Conservation (phyloP, 2,329 filamentous ascomycete genomes). For the Pezicula neosporulosa region DNA sequence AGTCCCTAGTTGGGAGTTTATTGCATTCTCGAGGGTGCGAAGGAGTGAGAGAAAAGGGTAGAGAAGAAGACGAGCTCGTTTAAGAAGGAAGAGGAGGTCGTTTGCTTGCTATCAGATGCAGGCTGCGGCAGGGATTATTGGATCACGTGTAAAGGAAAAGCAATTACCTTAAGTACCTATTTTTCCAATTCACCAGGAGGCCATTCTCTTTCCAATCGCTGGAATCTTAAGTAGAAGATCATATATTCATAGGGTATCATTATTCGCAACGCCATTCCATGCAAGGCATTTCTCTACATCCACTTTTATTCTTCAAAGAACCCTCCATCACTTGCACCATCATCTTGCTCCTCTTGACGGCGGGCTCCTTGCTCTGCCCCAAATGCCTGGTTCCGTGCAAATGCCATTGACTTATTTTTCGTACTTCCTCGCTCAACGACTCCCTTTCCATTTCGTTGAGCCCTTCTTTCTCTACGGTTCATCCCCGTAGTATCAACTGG, state of each 20-base stretch:
- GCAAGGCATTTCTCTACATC: background rate
- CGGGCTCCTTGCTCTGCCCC: conserved; percentile 15
- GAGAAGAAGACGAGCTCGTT: background rate
- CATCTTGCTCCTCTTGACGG: conserved; percentile 7
- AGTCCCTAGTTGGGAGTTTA: too few relatives aligned
- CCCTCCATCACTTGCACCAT: conserved; percentile 44
- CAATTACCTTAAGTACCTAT: background rate
- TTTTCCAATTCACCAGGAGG: background rate
- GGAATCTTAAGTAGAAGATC: background rate
- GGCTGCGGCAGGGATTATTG: background rate
- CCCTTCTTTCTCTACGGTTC: conserved; percentile 27
- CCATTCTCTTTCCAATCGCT: background rate
- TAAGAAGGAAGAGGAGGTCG: background rate
- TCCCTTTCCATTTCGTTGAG: conserved; percentile 8
- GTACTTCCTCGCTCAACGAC: conserved; percentile 9
- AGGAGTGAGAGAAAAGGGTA: background rate
- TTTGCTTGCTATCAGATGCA: background rate
- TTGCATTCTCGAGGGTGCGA: too few relatives aligned
- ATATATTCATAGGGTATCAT: background rate
- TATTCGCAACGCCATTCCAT: background rate
- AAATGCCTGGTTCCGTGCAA: conserved; percentile 24
- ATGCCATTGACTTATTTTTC: conserved; percentile 23
- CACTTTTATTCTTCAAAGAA: conserved; percentile 48
- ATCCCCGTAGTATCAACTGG: conserved; percentile 22
- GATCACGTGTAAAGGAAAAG: background rate